These are phyloP conservation scores for Pseudevernia furfuracea DNA, from an alignment of 495 filamentous ascomycete genomes.

Conservation along the genomic window DNA sequence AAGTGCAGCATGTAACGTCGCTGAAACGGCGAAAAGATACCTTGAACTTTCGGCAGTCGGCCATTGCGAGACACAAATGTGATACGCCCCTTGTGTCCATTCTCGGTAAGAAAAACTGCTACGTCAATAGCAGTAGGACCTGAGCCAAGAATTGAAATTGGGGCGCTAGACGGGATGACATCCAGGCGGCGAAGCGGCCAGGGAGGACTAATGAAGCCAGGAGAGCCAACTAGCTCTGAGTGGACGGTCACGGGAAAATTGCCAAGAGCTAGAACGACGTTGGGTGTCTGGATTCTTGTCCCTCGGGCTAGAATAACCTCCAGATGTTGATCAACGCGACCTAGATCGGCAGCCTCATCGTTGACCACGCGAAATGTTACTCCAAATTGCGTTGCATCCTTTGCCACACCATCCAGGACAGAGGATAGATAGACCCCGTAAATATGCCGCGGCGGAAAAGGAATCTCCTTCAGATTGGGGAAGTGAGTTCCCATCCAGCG, in stretches of 20 bases:
- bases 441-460: background rate
- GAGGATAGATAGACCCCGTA: background rate
- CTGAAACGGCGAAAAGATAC: background rate
- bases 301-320: background rate
- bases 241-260: background rate
- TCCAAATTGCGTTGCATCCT: background rate
- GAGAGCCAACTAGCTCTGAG: background rate
- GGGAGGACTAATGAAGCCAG: background rate
- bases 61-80: background rate
- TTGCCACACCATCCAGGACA: background rate
- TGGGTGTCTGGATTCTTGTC: constrained; percentile 17
- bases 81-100: background rate
- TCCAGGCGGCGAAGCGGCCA: background rate
- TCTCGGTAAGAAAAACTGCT: background rate
- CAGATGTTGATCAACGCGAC: background rate
- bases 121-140: background rate
- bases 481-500: background rate
- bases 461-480: background rate
- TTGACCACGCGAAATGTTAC: background rate
- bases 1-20: background rate
- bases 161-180: background rate
- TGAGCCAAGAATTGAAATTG: background rate
- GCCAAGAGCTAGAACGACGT: constrained; percentile 5
- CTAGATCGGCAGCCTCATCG: background rate
- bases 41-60: background rate